Evolutionary conservation across 2,329 filamentous ascomycete species (phyloP).

Genomic region (Fusarium aywerte): DNA sequence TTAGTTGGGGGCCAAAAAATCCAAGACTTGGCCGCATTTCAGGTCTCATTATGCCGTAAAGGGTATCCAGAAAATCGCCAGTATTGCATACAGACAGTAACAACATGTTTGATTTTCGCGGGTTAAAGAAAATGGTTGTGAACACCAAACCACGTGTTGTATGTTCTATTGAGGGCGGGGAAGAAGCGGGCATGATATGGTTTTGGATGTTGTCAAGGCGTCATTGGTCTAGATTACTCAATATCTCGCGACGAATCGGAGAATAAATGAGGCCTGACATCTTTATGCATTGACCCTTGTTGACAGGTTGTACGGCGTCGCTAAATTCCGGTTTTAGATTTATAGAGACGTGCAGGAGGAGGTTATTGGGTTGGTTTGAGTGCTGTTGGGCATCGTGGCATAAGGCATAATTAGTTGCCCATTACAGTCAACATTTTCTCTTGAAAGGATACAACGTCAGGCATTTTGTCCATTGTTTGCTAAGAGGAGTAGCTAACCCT

Average conservation of each 20-base stretch:
- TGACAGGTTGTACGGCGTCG: not conserved
- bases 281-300: not conserved
- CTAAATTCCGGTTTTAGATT: not conserved
- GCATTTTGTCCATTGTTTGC: not conserved
- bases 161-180: not conserved
- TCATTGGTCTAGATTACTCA: not conserved
- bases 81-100: not conserved
- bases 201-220: conserved; percentile 2
- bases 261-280: not conserved
- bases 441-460: not conserved
- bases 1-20: conserved; percentile 17
- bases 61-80: conserved; percentile 11
- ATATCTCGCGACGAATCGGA: conserved; percentile 7
- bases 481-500: not conserved
- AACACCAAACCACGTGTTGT: not conserved
- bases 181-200: not conserved
- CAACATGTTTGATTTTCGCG: conserved; percentile 31
- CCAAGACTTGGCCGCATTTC: conserved; percentile 18
- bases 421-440: not conserved
- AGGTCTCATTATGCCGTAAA: conserved; percentile 16
- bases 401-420: not conserved
- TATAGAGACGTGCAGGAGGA: not conserved
- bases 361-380: not conserved
- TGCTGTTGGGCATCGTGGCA: not conserved
- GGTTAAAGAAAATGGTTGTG: not conserved